Evolutionary conservation across 2,329 filamentous ascomycete species (phyloP).

Genomic region (Cladosporium velox): DNA sequence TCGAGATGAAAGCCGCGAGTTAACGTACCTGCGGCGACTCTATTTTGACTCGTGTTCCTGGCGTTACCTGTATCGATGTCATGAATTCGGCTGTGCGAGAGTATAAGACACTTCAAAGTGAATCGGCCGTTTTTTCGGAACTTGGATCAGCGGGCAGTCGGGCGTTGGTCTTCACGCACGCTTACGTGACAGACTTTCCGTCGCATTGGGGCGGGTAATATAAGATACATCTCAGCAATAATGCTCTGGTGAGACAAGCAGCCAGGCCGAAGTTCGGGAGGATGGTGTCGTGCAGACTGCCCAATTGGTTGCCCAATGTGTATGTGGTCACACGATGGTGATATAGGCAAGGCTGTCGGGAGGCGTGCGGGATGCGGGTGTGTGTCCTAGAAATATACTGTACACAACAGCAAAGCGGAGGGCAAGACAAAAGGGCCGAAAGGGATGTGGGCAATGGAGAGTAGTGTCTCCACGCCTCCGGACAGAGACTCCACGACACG

Average conservation of each 20-base stretch:
- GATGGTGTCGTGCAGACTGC: not conserved
- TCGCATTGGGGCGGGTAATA: not conserved
- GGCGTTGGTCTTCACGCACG: not conserved
- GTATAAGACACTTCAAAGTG: not conserved
- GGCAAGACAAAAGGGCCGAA: not conserved
- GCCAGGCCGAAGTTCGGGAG: not conserved
- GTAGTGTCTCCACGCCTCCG: not conserved
- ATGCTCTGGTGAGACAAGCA: not conserved
- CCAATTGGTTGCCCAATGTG: not conserved
- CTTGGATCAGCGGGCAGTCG: not conserved
- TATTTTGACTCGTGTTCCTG: not conserved
- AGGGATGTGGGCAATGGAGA: constrained; percentile 6
- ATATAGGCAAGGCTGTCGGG: not conserved
- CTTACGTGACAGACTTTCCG: not conserved
- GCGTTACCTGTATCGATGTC: not conserved
- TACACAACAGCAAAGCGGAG: not conserved
- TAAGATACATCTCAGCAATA: not conserved
- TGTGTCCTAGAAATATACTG: not conserved
- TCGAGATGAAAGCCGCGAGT: not conserved
- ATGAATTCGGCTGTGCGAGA: not conserved
- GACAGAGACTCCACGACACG: not conserved
- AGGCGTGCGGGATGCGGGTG: not conserved
- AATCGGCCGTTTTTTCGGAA: not conserved
- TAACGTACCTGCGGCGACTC: not conserved
- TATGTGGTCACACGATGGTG: constrained; percentile 11